Base-by-base conservation (phyloP, 2,329 filamentous ascomycete genomes). In the Fusarium circinatum region DNA sequence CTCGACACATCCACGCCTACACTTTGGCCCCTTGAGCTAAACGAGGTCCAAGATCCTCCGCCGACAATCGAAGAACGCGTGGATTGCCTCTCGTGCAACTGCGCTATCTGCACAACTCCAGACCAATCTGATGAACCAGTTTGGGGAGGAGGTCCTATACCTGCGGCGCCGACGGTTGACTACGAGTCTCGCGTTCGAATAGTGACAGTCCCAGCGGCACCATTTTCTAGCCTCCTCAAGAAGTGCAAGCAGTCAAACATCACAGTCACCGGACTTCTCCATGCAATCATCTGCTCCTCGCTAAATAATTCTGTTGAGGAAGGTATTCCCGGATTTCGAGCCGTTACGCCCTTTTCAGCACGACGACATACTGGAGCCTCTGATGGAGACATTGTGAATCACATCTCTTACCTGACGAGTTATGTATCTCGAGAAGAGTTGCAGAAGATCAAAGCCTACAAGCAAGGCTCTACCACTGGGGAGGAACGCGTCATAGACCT, bases 251-350 rank as follows among this genome's bases (percentile, higher is more conserved):
- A 39, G 5, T n/a, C 49, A 8, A 57, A 30, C 0, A 22, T 62
- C 3, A 72, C 71, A 6, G 36, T 75, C 6, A 72, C 71, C 0
- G 58, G 62, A 0, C 48, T 70, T 2, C 20, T 75, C 0, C 71
- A 72, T 22, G 62, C 58, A 0, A 8, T 66, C 4, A 60, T 75
- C 3, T 72, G 71, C 15, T 20, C 45, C 0, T 62, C 62, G 0
- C 11, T 72, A 0, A 26, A 5, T 0, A 51, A 14, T 0, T 1
- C n/a, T 7, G 5, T 65, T 0, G 14, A 49, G 18, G 60, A 18
- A 11, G 10, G n/a, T 12, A 2, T 45, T 1, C 56, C 55, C 1
- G 65, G 44, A 0, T 28, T 74, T 8, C 59, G 62, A 18, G 32
- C 52, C 1, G 24, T 69, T 6, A 75, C 68, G 1, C 73, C 71